Evolutionary conservation across 1,139 yeast species (phyloP).

Genomic region (Taphrina betulina): DNA sequence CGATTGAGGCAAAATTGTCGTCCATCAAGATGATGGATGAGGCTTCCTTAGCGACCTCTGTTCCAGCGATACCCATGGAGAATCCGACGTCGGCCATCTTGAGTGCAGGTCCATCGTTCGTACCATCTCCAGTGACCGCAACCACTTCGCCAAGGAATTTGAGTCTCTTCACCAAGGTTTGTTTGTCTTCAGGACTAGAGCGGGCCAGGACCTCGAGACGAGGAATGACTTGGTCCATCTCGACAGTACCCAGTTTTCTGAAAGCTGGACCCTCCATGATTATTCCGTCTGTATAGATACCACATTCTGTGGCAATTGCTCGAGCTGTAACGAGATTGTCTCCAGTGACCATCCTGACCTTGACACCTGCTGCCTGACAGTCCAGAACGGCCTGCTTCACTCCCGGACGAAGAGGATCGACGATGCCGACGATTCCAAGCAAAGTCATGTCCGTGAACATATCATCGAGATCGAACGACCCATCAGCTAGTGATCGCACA

Average conservation of each 20-base stretch:
- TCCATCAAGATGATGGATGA: constrained; percentile 93
- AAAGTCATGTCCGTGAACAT: constrained; percentile 40
- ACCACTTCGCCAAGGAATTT: constrained; percentile 84
- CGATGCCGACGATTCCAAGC: constrained; percentile 79
- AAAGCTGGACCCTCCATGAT: constrained; percentile 94
- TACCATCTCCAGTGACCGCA: constrained; percentile 98
- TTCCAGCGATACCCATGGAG: constrained; percentile 91
- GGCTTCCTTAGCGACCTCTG: constrained; percentile 93
- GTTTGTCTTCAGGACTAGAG: constrained; percentile 92
- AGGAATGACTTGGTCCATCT: constrained; percentile 64
- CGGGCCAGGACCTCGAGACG: constrained; percentile 81
- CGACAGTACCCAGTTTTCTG: constrained; percentile 61
- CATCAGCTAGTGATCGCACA: constrained; percentile 42
- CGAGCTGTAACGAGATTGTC: constrained; percentile 87
- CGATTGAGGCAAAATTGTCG: constrained; percentile 92
- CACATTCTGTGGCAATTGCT: constrained; percentile 84
- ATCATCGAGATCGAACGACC: constrained; percentile 38
- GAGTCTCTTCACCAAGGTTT: constrained; percentile 79
- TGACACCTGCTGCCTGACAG: constrained; percentile 87
- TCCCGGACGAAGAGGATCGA: constrained; percentile 89
- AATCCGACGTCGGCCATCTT: constrained; percentile 90
- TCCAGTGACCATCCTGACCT: constrained; percentile 97
- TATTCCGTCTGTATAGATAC: constrained; percentile 62
- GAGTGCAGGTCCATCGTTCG: constrained; percentile 93
- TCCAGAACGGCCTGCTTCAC: constrained; percentile 83